Evolutionary conservation across 1,284 basidiomycete genomes (phyloP).

Genomic region (Ceratorhiza oryzae-sativae): DNA sequence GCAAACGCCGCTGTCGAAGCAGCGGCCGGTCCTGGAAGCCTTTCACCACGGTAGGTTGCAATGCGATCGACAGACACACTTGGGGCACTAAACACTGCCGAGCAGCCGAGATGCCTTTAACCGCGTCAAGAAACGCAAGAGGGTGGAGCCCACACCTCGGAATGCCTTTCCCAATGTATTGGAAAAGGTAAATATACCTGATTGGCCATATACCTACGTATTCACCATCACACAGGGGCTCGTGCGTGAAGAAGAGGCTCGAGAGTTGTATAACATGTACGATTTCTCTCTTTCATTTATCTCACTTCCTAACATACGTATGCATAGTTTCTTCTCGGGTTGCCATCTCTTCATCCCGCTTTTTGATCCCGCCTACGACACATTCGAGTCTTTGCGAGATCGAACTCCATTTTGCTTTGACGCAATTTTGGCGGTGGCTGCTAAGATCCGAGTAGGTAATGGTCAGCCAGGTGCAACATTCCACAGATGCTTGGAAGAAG

Average conservation of each 20-base stretch:
- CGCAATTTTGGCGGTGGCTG: slow-evolving; percentile 87
- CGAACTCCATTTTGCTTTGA: slow-evolving; percentile 93
- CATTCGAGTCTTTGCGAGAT: slow-evolving; percentile 86
- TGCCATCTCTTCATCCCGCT: slow-evolving; percentile 95
- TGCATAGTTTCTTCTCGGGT: slow-evolving; percentile 89
- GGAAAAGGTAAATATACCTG: slow-evolving; percentile 65
- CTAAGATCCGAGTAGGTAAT: slow-evolving; percentile 89
- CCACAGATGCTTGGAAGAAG: slow-evolving; percentile 90
- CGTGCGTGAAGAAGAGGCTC: slow-evolving; percentile 76
- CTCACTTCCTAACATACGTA: slow-evolving; percentile 46
- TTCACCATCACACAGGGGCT: slow-evolving; percentile 61
- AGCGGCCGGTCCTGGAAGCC: slow-evolving; percentile 68
- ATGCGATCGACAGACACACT: neutral
- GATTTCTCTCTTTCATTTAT: slow-evolving; percentile 42
- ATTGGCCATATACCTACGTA: neutral
- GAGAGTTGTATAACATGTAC: slow-evolving; percentile 83
- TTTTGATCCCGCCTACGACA: slow-evolving; percentile 89
- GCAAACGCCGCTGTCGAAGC: slow-evolving; percentile 94
- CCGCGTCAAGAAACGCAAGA: slow-evolving; percentile 81
- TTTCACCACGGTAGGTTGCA: slow-evolving; percentile 43
- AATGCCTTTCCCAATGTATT: slow-evolving; percentile 85
- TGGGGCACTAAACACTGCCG: neutral
- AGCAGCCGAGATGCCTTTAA: slow-evolving; percentile 32
- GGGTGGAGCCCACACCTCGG: slow-evolving; percentile 83
- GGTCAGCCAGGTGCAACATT: slow-evolving; percentile 79